Evolutionary conservation across 2,329 filamentous ascomycete genomes (phyloP), one percentile per base, ranked within the genome.

Genomic region (Penicillium sp.): DNA sequence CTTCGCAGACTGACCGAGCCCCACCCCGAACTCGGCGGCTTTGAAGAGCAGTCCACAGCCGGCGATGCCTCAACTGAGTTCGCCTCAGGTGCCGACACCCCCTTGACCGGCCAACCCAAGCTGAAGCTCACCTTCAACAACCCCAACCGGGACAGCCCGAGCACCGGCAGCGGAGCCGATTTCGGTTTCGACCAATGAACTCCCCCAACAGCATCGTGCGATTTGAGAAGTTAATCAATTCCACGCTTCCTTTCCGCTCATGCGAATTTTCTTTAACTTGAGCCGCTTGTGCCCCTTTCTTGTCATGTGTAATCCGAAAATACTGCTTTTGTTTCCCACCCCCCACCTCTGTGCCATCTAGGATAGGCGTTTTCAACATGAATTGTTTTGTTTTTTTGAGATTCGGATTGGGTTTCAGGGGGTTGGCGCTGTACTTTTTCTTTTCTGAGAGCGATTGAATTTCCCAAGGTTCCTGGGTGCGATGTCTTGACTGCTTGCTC

Each of bases 91-190:
- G 64, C 69, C 31, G 76, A 77, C 47, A 92, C 89, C 24, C 88
- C 89, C 22, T 79, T 87, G 65, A 82, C 85, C 34, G 85, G 83
- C 4, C 80, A 87, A 45, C 75, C 74, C 53, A 92, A 82, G 67
- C 66, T 93, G 74, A 92, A 88, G 77, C 79, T 93, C 57, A 88
- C 78, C 21, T 81, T 83, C 62, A 81, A 80, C 54, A 72, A 69
- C 50, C 65, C 67, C 55, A 73, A 72, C 52, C 70, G 68, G 50
- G 71, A 72, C 41, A 65, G 64, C 18, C 64, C 62, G 4, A 72
- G 68, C 48, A 64, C 65, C 42, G 56, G 61, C 13, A 73, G 72
- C 34, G 72, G 69, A 36, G 68, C 59, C 29, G 64, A 63, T 21
- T 64, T 61, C 42, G 72, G 67, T 51, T 66, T 70, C 27, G 69